Evolutionary conservation across 768 basidiomycete species (phyloP).

Genomic region (Podaxis sp.): DNA sequence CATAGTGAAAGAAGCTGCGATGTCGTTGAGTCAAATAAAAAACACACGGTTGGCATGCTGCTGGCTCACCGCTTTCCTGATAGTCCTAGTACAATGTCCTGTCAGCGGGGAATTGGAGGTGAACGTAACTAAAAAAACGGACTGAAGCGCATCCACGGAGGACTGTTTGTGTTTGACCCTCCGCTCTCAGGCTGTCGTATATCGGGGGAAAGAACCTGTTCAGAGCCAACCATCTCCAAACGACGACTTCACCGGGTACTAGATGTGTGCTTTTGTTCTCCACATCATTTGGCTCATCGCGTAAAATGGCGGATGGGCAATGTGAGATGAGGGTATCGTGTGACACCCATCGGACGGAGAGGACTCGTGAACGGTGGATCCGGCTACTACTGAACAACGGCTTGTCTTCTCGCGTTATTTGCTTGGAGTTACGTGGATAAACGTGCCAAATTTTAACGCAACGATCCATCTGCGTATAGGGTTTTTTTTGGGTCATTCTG

Average conservation of each 20-base stretch:
- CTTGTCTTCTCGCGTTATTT: conserved; percentile 63
- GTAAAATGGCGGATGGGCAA: conserved; percentile 52
- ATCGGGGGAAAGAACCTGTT: conserved; percentile 60
- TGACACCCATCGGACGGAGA: conserved; percentile 64
- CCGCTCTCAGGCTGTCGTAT: conserved; percentile 22
- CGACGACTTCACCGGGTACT: conserved; percentile 49
- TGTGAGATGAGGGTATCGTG: conserved; percentile 54
- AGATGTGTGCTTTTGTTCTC: conserved; percentile 27
- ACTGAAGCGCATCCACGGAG: conserved; percentile 64
- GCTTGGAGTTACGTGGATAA: conserved; percentile 29
- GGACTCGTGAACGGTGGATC: conserved; percentile 63
- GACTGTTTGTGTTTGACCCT: conserved; percentile 24
- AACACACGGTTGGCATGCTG: not conserved
- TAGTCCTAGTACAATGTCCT: conserved; percentile 51
- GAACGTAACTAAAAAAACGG: conserved; percentile 21
- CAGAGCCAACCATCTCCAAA: conserved; percentile 71
- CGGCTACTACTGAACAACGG: conserved; percentile 69
- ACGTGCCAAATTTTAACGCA: conserved; percentile 75
- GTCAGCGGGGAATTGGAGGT: not conserved
- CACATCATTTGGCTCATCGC: conserved; percentile 20
- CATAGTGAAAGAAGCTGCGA: conserved; percentile 63
- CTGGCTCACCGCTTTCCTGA: conserved; percentile 64
- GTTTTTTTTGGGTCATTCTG: conserved; percentile 3
- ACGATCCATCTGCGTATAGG: conserved; percentile 56
- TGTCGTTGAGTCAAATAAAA: not conserved